Evolutionary conservation across 2,329 filamentous ascomycete genomes (phyloP).

Genomic region (Xylaria sp.): DNA sequence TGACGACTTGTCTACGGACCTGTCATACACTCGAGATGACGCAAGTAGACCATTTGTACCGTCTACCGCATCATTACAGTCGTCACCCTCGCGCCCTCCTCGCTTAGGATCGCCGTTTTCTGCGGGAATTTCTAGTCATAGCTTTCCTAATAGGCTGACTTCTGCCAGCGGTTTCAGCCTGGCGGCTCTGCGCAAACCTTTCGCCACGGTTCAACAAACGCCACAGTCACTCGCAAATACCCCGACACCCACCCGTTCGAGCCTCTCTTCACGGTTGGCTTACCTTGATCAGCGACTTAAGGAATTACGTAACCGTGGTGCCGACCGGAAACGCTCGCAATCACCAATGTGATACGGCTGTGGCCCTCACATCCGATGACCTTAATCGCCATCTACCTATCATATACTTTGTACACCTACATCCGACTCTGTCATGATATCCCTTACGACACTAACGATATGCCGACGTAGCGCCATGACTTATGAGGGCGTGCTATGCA

Average conservation of each 20-base stretch:
- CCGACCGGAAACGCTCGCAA: constrained; percentile 52
- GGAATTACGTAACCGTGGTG: constrained; percentile 55
- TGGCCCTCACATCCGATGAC: constrained; percentile 11
- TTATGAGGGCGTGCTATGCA: constrained; percentile 26
- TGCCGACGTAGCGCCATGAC: constrained; percentile 29
- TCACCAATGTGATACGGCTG: constrained; percentile 54
- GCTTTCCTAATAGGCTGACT: constrained; percentile 64
- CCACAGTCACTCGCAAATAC: constrained; percentile 43
- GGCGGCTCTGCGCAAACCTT: constrained; percentile 55
- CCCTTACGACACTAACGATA: constrained; percentile 37
- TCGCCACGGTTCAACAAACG: constrained; percentile 62
- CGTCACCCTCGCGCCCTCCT: constrained; percentile 46
- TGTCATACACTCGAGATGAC: not conserved
- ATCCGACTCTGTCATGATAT: constrained; percentile 33
- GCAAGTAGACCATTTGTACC: constrained; percentile 29
- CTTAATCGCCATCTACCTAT: constrained; percentile 23
- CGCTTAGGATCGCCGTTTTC: constrained; percentile 67
- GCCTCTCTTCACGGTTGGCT: constrained; percentile 58
- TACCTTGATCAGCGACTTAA: constrained; percentile 65
- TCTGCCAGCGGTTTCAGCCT: constrained; percentile 54
- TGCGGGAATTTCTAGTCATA: constrained; percentile 57
- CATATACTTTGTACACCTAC: constrained; percentile 35
- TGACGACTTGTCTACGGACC: constrained; percentile 1
- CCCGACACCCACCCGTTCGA: constrained; percentile 45
- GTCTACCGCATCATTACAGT: constrained; percentile 29